Conservation (phyloP, 257 asterid genomes). For the Ajuga chamaepitys region DNA sequence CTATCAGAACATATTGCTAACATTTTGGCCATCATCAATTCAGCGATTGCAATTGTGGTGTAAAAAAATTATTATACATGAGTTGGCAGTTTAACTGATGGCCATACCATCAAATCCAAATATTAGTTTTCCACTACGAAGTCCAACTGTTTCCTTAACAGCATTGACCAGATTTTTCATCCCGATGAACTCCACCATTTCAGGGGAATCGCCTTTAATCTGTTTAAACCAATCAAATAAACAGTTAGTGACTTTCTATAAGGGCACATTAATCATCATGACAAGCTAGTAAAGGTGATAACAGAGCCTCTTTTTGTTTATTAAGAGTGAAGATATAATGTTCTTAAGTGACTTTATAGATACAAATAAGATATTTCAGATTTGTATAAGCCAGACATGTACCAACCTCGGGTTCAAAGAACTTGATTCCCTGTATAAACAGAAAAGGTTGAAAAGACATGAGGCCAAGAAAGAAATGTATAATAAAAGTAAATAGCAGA, state of each 20-base stretch:
- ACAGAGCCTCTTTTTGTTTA: too few relatives aligned
- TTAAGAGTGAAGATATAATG: too few relatives aligned
- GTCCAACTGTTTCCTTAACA: slow-evolving; percentile 68
- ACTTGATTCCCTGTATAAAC: slow-evolving; percentile 82
- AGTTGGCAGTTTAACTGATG: slow-evolving; percentile 2
- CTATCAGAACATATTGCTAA: neutral
- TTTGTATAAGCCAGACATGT: slow-evolving; percentile 18
- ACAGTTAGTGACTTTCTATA: neutral
- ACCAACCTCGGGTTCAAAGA: slow-evolving; percentile 96
- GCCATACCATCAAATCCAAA: slow-evolving; percentile 79
- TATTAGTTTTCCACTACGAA: slow-evolving; percentile 61
- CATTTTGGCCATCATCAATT: slow-evolving; percentile 7
- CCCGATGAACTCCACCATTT: slow-evolving; percentile 92
- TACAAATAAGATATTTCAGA: slow-evolving; percentile 15
- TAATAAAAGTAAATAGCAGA: neutral
- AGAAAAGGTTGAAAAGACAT: slow-evolving; percentile 1
- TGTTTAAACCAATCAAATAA: slow-evolving; percentile 35
- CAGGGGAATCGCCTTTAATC: slow-evolving; percentile 98
- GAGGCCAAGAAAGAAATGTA: neutral
- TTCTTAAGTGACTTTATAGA: slow-evolving; percentile 4
- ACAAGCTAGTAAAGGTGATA: neutral
- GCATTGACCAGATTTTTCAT: slow-evolving; percentile 71
- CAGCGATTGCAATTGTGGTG: neutral
- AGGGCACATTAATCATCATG: slow-evolving; percentile 1
- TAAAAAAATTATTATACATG: neutral